Conservation (phyloP, 306 rosid genomes). For the Cercis canadensis region DNA sequence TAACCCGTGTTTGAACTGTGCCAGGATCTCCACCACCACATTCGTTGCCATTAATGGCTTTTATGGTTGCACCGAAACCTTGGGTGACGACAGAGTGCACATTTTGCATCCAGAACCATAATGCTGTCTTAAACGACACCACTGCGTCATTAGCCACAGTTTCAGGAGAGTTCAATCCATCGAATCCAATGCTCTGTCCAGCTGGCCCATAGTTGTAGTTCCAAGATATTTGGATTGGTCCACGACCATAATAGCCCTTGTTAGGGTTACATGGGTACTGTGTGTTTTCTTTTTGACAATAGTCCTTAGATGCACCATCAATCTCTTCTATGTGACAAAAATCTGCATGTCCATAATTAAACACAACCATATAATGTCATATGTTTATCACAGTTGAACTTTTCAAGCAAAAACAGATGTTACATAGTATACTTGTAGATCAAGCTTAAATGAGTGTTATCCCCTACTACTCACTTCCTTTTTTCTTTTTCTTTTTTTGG, state of each 20-base stretch:
- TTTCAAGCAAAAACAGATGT: too few relatives aligned
- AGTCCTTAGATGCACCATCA: constrained; percentile 73
- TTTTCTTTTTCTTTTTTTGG: too few relatives aligned
- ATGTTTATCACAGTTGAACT: too few relatives aligned
- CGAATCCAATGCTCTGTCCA: constrained; percentile 63
- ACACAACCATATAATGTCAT: too few relatives aligned
- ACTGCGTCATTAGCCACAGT: constrained; percentile 62
- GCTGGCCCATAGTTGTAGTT: constrained; percentile 89
- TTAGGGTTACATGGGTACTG: constrained; percentile 66
- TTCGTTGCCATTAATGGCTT: constrained; percentile 85
- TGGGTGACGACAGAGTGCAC: constrained; percentile 62
- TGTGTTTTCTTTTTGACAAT: constrained; percentile 70
- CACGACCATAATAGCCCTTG: constrained; percentile 86
- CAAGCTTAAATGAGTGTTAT: too few relatives aligned
- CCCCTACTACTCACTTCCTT: too few relatives aligned
- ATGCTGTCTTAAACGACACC: constrained; percentile 74
- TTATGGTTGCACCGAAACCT: constrained; percentile 85
- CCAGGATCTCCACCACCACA: constrained; percentile 53
- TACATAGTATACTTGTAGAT: neutral
- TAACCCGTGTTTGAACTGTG: constrained; percentile 54
- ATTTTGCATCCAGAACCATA: constrained; percentile 82
- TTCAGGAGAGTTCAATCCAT: constrained; percentile 74
- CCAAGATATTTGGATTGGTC: constrained; percentile 91
- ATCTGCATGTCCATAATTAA: constrained; percentile 39
- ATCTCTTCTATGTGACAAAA: constrained; percentile 91